phyloP scores from a whole-genome alignment of 257 asterid genomes.

The Nicotiana tabacum region DNA sequence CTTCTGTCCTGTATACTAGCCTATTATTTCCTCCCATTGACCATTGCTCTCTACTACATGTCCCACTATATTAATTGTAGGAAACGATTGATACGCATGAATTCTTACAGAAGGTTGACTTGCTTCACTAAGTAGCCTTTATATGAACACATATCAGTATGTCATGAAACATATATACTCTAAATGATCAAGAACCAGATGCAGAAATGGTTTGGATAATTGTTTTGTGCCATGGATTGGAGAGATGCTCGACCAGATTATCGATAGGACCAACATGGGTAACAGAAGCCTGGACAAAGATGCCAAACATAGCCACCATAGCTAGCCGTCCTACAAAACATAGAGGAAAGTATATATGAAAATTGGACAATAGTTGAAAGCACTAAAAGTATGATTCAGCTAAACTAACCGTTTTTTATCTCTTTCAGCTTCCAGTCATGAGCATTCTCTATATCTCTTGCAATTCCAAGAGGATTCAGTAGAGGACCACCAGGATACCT shows the following conservation, averaged over 20 bases:
- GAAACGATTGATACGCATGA: neutral
- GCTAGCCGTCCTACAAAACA: conserved; percentile 62
- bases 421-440: conserved; percentile 83
- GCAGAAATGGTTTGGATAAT: conserved; percentile 53
- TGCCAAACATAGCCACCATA: conserved; percentile 83
- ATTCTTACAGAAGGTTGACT: neutral
- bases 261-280: conserved; percentile 88
- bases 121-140: neutral
- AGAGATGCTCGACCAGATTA: conserved; percentile 64
- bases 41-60: too few species aligned
- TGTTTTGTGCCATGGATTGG: conserved; percentile 84
- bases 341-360: neutral
- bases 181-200: conserved; percentile 29
- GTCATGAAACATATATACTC: neutral
- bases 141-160: neutral
- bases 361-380: neutral
- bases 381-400: neutral
- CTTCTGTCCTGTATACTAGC: neutral
- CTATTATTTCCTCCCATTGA: neutral
- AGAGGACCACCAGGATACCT: conserved; percentile 96
- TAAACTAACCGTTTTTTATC: conserved; percentile 67
- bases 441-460: conserved; percentile 77
- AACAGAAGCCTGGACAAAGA: conserved; percentile 79
- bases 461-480: conserved; percentile 83
- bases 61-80: neutral